Percentiles rank a stretch among this genome's conserved stretches.
These are phyloP conservation scores for Pestalotiopsis sp. DNA, from an alignment of 2,329 filamentous ascomycete genomes.

Conservation along the genomic window DNA sequence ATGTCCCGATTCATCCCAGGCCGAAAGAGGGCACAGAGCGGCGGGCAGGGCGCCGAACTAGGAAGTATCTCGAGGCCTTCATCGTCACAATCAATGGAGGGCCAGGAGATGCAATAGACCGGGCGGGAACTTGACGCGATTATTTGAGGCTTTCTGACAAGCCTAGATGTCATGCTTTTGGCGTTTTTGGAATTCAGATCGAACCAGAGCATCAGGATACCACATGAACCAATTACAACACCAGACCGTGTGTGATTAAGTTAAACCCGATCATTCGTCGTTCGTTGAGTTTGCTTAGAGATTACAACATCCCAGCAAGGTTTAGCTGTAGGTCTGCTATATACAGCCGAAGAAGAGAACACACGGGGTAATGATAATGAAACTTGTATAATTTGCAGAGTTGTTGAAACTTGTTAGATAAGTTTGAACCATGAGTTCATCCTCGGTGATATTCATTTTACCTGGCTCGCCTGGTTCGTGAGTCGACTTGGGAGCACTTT, in stretches of 20 bases:
- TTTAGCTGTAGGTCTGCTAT: not conserved
- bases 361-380: conserved; percentile 13
- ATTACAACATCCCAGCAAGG: not conserved
- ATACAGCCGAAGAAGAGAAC: not conserved
- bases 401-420: not conserved
- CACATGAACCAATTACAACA: not conserved
- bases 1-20: conserved; percentile 34
- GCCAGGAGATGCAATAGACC: conserved; percentile 26
- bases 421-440: not conserved
- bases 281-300: not conserved
- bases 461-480: not conserved
- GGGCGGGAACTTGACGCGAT: not conserved
- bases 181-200: not conserved
- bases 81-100: conserved; percentile 26
- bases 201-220: not conserved
- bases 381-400: not conserved
- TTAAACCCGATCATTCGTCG: not conserved
- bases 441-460: not conserved
- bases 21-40: conserved; percentile 33
- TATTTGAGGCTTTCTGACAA: not conserved
- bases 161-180: not conserved
- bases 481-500: too few relatives aligned
- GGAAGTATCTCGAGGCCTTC: conserved; percentile 30
- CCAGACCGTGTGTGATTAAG: not conserved
- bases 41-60: conserved; percentile 29